Base-by-base conservation (phyloP, 257 asterid species). In the Vinca minor region DNA sequence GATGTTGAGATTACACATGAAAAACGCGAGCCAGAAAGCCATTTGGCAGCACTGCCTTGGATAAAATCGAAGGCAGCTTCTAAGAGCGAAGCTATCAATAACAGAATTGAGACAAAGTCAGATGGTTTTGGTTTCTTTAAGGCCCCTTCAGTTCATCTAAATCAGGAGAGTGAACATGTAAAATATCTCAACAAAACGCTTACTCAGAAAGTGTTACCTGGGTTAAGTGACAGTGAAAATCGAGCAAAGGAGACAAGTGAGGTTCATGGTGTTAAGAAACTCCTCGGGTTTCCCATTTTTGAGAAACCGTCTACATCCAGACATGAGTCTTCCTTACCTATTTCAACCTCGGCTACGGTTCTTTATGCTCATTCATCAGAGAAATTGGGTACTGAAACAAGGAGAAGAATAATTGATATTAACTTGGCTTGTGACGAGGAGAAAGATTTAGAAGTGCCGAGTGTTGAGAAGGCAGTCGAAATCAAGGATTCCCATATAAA, bases 271-370 rank as follows among this genome's bases (percentile, higher is more conserved):
- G 78, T 70, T 23, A 78, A 80, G 67, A 92, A 78, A 73, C 83
- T 86, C 74, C 81, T 87, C 8, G 96, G 96, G 59, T 69, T 89
- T 78, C 89, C 98, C 68, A 76, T 92, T 69, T 82, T 82, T 69
- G 91, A 83, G 31, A 68, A 65, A 67, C 67, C 70, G 0, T n/a
- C 58, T 44, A 78, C 69, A 71, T 59, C 63, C 0, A 72, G 68
- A 57, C 75, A 67, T n/a, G 84, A 81, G 74, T 64, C 78, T 7
- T 63, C 80, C 5, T 63, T 73, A 46, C 70, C 55, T 56, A 72
- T 64, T 49, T 71, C 85, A 55, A 68, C 84, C 53, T 75, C 79
- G 0, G 77, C 72, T 20, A 67, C 70, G 32, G 57, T 50, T 39
- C 62, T 53, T 67, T 49, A 66, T 63, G 36, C 73, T 66, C 73